phyloP scores from a whole-genome alignment of 176 grass and related monocot genomes.

The Dendrocalamus sinicus region DNA sequence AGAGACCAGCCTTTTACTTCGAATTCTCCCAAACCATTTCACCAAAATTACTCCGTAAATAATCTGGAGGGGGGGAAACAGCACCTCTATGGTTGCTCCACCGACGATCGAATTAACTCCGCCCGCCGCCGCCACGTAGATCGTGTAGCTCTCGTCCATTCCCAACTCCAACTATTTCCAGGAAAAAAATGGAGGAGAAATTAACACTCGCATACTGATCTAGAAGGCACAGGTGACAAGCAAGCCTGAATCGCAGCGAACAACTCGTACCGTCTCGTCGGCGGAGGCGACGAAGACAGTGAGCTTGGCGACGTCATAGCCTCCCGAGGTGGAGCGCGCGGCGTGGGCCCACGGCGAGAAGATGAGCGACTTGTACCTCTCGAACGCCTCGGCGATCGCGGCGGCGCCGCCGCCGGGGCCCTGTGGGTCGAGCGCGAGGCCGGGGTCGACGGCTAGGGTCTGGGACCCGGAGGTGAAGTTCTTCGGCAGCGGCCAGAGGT shows the following conservation, averaged over 20 bases:
- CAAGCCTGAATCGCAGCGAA: not conserved
- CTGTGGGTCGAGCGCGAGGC: constrained; percentile 60
- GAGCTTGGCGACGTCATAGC: constrained; percentile 61
- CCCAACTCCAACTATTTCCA: constrained; percentile 64
- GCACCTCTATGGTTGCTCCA: constrained; percentile 83
- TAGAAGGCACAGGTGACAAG: not conserved
- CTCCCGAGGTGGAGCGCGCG: not conserved
- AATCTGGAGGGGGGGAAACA: not conserved
- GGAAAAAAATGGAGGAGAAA: not conserved
- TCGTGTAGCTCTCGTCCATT: constrained; percentile 88
- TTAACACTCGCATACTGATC: not conserved
- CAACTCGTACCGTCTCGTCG: constrained; percentile 68
- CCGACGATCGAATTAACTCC: constrained; percentile 67
- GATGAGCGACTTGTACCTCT: constrained; percentile 61
- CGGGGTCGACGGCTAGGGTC: constrained; percentile 68
- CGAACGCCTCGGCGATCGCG: constrained; percentile 69
- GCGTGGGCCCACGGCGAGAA: constrained; percentile 73
- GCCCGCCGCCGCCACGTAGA: constrained; percentile 50
- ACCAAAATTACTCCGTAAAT: not conserved
- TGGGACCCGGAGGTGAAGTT: constrained; percentile 50
- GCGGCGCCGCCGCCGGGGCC: constrained; percentile 43
- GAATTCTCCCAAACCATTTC: not conserved
- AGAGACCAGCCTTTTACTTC: not conserved
- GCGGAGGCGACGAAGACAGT: constrained; percentile 75
- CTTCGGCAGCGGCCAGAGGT: constrained; percentile 90